Base-by-base conservation (phyloP, 2,329 filamentous ascomycete genomes). In the Aaosphaeria arxii region DNA sequence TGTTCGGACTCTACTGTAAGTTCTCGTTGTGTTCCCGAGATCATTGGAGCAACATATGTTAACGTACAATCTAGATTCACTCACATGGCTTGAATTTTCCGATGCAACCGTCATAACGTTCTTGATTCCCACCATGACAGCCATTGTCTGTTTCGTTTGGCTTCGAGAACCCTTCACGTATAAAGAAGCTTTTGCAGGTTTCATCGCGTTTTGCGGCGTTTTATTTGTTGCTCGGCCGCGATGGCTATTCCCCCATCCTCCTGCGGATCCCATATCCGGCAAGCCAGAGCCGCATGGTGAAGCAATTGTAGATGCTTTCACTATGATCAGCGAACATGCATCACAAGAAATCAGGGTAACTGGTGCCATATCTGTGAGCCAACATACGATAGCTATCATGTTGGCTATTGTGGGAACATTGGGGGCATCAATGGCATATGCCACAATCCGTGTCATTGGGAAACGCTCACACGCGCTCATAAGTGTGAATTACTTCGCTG, bases 101-200 rank as follows among this genome's bases (percentile, higher is more conserved):
- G 89, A 95, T 63, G 88, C 89, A 2, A 91, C 88, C 0, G 89
- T 95, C 29, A 84, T 95, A 45, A 91, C 87, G 7, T 95, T 95
- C 63, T 77, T 95, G 6, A 81, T 86, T 0, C 90, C 90, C 0
- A 85, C 85, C 11, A 76, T 92, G 6, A 82, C 87, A 7, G 87
- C 87, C 44, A 88, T 89, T 70, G 78, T 85, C 11, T 94, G 88
- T 63, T 89, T 86, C 36, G 71, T 91, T 40, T 72, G 89, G 32
- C 76, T 84, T 33, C 80, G 82, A 41, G 87, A 94, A 57, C 84
- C 86, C 0, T 95, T 90, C 63, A 88, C 87, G 2, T 77, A 81
- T 28, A 79, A 79, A 11, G 88, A 94, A 64, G 84, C 88, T 62
- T 71, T 90, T 4, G 89, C 87, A 0, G 87, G 82, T 0, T 58